Evolutionary conservation across 2,329 filamentous ascomycete genomes (phyloP).

Genomic region (Penicillium sp.): DNA sequence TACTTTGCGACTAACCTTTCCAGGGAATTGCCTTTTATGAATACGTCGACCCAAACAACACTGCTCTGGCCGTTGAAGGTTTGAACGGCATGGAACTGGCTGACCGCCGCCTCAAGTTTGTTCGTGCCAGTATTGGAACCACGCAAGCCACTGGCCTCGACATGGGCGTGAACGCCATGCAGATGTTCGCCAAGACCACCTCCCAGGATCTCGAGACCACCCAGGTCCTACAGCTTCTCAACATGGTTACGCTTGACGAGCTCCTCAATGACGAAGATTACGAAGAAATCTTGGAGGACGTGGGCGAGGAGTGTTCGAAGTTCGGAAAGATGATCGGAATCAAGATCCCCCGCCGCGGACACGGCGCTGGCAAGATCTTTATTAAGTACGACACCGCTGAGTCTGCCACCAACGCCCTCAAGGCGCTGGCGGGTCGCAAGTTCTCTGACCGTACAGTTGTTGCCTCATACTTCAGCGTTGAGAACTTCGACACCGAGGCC

Average conservation of each 20-base stretch:
- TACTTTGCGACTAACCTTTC: conserved; percentile 25
- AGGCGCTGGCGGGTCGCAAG: conserved; percentile 84
- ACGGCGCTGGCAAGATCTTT: conserved; percentile 94
- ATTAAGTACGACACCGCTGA: conserved; percentile 80
- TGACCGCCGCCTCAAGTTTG: conserved; percentile 73
- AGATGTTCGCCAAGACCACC: conserved; percentile 85
- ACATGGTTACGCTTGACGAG: conserved; percentile 97
- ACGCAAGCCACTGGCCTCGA: conserved; percentile 88
- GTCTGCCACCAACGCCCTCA: conserved; percentile 72
- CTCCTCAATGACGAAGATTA: conserved; percentile 90
- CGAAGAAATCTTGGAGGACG: conserved; percentile 93
- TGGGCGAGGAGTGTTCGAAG: conserved; percentile 85
- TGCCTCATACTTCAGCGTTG: conserved; percentile 91
- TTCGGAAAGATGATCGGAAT: conserved; percentile 77
- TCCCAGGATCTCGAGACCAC: conserved; percentile 69
- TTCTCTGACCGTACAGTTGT: conserved; percentile 95
- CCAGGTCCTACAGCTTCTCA: conserved; percentile 81
- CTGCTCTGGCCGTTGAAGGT: conserved; percentile 78
- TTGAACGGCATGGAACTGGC: conserved; percentile 89
- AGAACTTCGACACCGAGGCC: conserved; percentile 66
- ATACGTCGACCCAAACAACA: conserved; percentile 66
- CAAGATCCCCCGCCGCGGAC: conserved; percentile 80
- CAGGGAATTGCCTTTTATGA: conserved; percentile 96
- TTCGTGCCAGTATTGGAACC: conserved; percentile 81
- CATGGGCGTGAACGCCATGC: conserved; percentile 95